These are phyloP conservation scores for Hymenoscyphus fraxineus DNA, from an alignment of 2,329 filamentous ascomycete species.

Conservation along the genomic window DNA sequence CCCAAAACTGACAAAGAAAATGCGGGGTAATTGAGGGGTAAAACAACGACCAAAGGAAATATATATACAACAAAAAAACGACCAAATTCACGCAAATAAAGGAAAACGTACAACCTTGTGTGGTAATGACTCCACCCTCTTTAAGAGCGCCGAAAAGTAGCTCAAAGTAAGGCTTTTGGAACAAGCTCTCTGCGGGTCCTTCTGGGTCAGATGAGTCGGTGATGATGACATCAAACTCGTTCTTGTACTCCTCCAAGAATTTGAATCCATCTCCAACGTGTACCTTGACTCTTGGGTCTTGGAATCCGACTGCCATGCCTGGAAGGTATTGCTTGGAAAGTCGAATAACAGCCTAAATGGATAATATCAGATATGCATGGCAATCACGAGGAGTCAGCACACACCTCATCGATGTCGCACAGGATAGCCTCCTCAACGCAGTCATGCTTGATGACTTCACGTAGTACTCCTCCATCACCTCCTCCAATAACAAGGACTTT, in stretches of 20 bases:
- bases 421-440: slow-evolving; percentile 92
- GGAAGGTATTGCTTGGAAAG: slow-evolving; percentile 98
- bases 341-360: slow-evolving; percentile 77
- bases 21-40: slow-evolving; percentile 8
- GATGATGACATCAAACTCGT: slow-evolving; percentile 98
- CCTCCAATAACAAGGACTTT: slow-evolving; percentile 97
- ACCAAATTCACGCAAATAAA: slow-evolving; percentile 40
- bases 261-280: slow-evolving; percentile 98
- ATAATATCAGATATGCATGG: slow-evolving; percentile 17
- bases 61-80: slow-evolving; percentile 11
- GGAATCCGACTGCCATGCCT: slow-evolving; percentile 86
- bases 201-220: slow-evolving; percentile 98
- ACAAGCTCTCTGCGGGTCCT: slow-evolving; percentile 90
- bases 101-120: slow-evolving; percentile 99
- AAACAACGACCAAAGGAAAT: slow-evolving; percentile 9
- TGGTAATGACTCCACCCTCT: slow-evolving; percentile 96
- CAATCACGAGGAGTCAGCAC: slow-evolving; percentile 15
- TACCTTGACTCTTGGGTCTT: slow-evolving; percentile 88
- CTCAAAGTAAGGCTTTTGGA: slow-evolving; percentile 99
- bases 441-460: slow-evolving; percentile 98
- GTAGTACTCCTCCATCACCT: slow-evolving; percentile 94
- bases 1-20: slow-evolving; percentile 7
- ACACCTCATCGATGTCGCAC: slow-evolving; percentile 94
- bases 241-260: slow-evolving; percentile 94
- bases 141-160: slow-evolving; percentile 84